These are phyloP conservation scores for Olyra latifolia DNA, from an alignment of 176 grass and related monocot species.

Conservation along the genomic window DNA sequence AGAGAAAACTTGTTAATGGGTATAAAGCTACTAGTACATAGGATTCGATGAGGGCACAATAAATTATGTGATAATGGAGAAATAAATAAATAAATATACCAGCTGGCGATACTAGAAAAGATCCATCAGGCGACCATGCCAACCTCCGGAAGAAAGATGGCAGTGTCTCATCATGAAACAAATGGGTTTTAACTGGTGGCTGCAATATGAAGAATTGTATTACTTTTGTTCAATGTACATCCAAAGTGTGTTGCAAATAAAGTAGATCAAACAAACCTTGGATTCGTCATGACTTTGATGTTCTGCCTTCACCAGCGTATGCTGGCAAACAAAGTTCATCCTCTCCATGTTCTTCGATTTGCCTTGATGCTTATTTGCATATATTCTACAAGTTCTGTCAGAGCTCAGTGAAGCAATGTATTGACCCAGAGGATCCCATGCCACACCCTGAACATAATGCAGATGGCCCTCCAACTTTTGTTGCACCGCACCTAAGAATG, in stretches of 20 bases:
- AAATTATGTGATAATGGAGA: slow-evolving; percentile 22
- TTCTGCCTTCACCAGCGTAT: slow-evolving; percentile 68
- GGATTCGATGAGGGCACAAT: background rate
- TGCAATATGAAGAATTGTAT: slow-evolving; percentile 43
- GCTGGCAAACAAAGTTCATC: slow-evolving; percentile 86
- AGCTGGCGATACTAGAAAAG: slow-evolving; percentile 89
- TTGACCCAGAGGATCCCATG: slow-evolving; percentile 93
- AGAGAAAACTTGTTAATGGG: slow-evolving; percentile 12
- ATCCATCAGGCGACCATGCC: slow-evolving; percentile 92
- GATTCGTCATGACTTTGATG: slow-evolving; percentile 64
- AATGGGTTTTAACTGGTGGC: slow-evolving; percentile 66
- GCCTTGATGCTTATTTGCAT: slow-evolving; percentile 83
- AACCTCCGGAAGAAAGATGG: slow-evolving; percentile 98
- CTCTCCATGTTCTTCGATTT: slow-evolving; percentile 70
- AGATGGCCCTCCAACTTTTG: slow-evolving; percentile 92
- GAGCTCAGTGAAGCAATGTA: slow-evolving; percentile 93
- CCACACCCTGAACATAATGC: slow-evolving; percentile 98
- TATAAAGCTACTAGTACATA: background rate
- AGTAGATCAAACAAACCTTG: slow-evolving; percentile 58
- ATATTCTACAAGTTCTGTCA: slow-evolving; percentile 88
- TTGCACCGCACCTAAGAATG: slow-evolving; percentile 58
- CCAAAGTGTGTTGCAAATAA: slow-evolving; percentile 6
- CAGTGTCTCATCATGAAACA: slow-evolving; percentile 96
- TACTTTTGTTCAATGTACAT: slow-evolving; percentile 2
- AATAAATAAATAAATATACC: slow-evolving; percentile 41